Evolutionary conservation across 805 yeast species (phyloP).

Genomic region (Cyberlindnera maclurae): DNA sequence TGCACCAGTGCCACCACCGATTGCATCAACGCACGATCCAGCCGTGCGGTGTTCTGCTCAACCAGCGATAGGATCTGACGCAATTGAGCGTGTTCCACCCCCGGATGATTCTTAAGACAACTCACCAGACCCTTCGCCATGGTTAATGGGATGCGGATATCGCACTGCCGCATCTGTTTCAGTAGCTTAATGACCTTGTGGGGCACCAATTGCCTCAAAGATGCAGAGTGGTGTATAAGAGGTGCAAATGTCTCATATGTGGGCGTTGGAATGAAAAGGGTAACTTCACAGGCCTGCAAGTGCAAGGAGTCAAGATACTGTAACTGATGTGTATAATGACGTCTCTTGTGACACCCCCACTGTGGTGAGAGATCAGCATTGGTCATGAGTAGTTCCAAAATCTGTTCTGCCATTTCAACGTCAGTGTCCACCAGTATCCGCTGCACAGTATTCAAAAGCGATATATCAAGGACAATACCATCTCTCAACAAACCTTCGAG

Average conservation of each 20-base stretch:
- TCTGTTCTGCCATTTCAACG: slow-evolving; percentile 5
- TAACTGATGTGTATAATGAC: slow-evolving; percentile 3
- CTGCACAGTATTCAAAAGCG: slow-evolving; percentile 5
- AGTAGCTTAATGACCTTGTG: slow-evolving; percentile 3
- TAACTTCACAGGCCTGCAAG: not conserved
- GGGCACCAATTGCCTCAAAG: slow-evolving; percentile 3
- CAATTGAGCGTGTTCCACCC: slow-evolving; percentile 1
- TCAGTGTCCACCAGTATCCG: slow-evolving; percentile 5
- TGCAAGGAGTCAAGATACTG: slow-evolving; percentile 8
- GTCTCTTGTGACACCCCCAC: slow-evolving; percentile 1
- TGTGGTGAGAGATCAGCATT: not conserved
- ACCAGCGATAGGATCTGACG: not conserved
- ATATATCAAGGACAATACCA: slow-evolving; percentile 9
- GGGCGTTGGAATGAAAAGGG: slow-evolving; percentile 9
- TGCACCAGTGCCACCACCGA: not conserved
- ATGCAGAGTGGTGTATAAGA: slow-evolving; percentile 7
- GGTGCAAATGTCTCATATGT: slow-evolving; percentile 15
- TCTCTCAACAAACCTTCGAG: slow-evolving; percentile 3
- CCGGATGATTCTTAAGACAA: not conserved
- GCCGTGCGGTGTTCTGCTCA: not conserved
- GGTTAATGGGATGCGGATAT: not conserved
- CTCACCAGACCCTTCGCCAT: not conserved
- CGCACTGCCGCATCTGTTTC: not conserved
- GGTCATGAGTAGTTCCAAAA: not conserved
- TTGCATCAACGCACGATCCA: not conserved